phyloP scores from a whole-genome alignment of 1,284 basidiomycete species.

The Rhodotorula glutinis region DNA sequence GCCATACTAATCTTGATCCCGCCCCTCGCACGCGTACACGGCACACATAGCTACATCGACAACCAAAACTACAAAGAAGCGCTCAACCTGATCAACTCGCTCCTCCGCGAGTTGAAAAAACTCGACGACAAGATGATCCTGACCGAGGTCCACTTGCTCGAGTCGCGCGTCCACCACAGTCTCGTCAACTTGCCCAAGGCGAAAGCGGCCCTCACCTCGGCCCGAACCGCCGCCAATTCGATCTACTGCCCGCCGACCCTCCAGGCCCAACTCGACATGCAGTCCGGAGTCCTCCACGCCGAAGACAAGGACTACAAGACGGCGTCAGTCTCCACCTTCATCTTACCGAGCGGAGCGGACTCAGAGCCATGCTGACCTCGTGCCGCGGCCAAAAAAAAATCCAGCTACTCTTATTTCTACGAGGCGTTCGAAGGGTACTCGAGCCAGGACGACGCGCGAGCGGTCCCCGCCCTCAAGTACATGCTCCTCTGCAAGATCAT shows the following conservation, averaged over 20 bases:
- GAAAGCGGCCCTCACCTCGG: conserved; percentile 92
- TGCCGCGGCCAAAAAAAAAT: no score
- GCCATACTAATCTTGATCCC: no score
- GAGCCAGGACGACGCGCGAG: conserved; percentile 53
- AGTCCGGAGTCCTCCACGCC: conserved; percentile 86
- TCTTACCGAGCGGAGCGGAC: conserved; percentile 62
- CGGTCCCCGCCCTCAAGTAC: conserved; percentile 89
- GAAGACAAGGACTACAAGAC: conserved; percentile 98
- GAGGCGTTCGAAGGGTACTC: conserved; percentile 93
- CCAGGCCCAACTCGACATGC: conserved; percentile 88
- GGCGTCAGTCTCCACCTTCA: conserved; percentile 51
- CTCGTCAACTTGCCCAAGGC: conserved; percentile 88
- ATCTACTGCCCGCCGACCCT: conserved; percentile 95
- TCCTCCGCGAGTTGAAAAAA: conserved; percentile 85
- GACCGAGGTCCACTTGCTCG: conserved; percentile 92
- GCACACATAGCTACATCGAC: conserved; percentile 65
- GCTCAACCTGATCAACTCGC: conserved; percentile 72
- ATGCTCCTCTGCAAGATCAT: conserved; percentile 98
- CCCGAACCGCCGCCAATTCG: conserved; percentile 89
- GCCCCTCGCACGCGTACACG: no score
- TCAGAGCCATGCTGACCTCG: conserved; percentile 56
- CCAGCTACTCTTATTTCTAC: conserved; percentile 88
- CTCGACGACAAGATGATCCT: conserved; percentile 98
- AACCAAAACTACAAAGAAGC: conserved; percentile 74
- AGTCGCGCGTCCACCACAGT: conserved; percentile 85